A percentile compares a stretch with the other conserved stretches of the same genome.
These are phyloP conservation scores for Boletus coccyginus DNA, from an alignment of 768 basidiomycete genomes.

Conservation along the genomic window DNA sequence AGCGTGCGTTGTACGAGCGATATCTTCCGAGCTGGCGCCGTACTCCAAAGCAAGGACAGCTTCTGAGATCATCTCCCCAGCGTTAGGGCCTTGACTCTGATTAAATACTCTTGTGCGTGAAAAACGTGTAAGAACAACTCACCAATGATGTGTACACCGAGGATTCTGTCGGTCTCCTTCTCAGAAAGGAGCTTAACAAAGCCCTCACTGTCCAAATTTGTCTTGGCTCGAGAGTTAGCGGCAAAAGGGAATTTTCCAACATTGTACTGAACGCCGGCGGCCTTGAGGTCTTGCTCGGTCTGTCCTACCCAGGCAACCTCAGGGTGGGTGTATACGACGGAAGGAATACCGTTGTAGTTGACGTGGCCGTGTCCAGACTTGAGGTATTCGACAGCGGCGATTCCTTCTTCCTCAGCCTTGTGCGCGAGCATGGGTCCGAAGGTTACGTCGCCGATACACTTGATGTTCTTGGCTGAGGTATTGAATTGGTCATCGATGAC, in stretches of 20 bases:
- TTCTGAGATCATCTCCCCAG: too few relatives aligned
- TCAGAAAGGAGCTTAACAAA: conserved; percentile 94
- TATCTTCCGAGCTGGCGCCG: too few relatives aligned
- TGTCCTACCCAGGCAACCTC: conserved; percentile 76
- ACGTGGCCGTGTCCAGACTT: conserved; percentile 94
- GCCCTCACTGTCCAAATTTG: conserved; percentile 89
- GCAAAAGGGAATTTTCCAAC: conserved; percentile 93
- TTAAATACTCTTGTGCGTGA: not conserved
- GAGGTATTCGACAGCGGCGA: conserved; percentile 94
- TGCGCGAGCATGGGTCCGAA: conserved; percentile 99
- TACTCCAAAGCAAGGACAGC: too few relatives aligned
- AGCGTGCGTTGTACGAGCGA: too few relatives aligned
- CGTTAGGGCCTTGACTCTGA: too few relatives aligned
- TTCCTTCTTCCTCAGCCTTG: conserved; percentile 97
- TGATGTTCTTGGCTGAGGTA: conserved; percentile 85
- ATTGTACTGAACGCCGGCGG: conserved; percentile 84
- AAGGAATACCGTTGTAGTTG: conserved; percentile 93
- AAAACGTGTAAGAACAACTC: conserved; percentile 13
- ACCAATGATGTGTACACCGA: conserved; percentile 94
- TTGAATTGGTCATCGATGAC: conserved; percentile 59
- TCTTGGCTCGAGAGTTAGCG: conserved; percentile 97
- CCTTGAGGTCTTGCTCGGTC: conserved; percentile 91
- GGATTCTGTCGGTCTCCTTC: conserved; percentile 93
- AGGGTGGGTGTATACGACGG: conserved; percentile 93
- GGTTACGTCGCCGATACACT: conserved; percentile 97